A percentile compares a stretch with the other conserved stretches of the same genome.
Evolutionary conservation across 352 stramenopile genomes (phyloP).

Genomic region (Blastocystis sp.): DNA sequence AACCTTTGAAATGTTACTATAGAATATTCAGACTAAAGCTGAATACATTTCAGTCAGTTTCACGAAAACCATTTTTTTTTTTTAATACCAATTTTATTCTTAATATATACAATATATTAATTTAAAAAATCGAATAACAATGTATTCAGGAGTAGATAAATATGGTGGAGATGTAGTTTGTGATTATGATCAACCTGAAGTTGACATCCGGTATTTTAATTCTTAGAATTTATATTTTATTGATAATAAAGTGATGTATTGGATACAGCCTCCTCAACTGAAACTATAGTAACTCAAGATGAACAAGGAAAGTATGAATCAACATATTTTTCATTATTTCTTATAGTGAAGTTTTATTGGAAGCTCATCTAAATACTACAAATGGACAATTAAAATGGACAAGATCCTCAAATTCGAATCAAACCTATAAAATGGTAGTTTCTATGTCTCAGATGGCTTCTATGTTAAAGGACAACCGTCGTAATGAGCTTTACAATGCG

Average conservation of each 20-base stretch:
- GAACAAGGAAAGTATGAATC: slow-evolving; percentile 14
- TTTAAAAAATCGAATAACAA: no score
- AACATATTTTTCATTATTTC: background rate
- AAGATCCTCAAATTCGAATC: background rate
- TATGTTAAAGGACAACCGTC: slow-evolving; percentile 48
- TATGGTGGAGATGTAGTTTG: slow-evolving; percentile 26
- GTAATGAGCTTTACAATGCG: slow-evolving; percentile 45
- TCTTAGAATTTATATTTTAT: background rate
- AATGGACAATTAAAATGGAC: slow-evolving; percentile 20
- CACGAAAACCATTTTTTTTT: no score
- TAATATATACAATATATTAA: no score
- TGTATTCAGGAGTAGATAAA: slow-evolving; percentile 36
- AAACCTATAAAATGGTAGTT: slow-evolving; percentile 13
- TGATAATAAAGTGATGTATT: slow-evolving; percentile 35
- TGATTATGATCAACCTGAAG: background rate
- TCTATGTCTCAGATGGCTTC: slow-evolving; percentile 39
- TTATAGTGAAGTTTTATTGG: slow-evolving; percentile 18
- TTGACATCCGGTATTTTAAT: slow-evolving; percentile 5
- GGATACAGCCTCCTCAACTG: slow-evolving; percentile 19
- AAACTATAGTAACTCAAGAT: slow-evolving; percentile 18
- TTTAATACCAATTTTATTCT: no score
- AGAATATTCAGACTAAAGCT: no score
- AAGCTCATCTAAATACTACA: background rate
- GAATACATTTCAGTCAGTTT: no score
- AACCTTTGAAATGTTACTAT: no score